Evolutionary conservation across 2,329 filamentous ascomycete species (phyloP).

Genomic region (Ophiocordyceps sinensis): DNA sequence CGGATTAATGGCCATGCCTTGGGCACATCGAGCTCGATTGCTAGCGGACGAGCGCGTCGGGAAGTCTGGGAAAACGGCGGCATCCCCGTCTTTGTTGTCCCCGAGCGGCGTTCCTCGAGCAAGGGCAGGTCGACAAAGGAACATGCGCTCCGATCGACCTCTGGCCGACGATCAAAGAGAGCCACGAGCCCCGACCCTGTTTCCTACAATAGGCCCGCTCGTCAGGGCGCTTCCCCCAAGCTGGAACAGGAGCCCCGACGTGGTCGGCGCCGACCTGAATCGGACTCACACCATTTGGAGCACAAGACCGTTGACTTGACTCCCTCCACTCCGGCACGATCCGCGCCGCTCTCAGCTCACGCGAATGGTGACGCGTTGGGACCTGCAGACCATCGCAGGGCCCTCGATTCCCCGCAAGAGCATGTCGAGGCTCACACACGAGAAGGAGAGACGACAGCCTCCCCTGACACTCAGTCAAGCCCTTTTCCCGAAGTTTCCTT

Average conservation of each 20-base stretch:
- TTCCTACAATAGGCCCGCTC: slow-evolving; percentile 18
- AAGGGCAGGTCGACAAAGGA: slow-evolving; percentile 34
- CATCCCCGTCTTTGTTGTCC: slow-evolving; percentile 49
- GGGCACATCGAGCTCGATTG: slow-evolving; percentile 33
- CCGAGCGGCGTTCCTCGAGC: slow-evolving; percentile 39
- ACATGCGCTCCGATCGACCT: slow-evolving; percentile 46
- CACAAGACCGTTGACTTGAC: slow-evolving; percentile 46
- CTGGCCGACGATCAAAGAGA: slow-evolving; percentile 38
- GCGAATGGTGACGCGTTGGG: slow-evolving; percentile 44
- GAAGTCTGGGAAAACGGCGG: slow-evolving; percentile 44
- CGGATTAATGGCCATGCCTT: slow-evolving; percentile 36
- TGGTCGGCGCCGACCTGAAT: slow-evolving; percentile 25
- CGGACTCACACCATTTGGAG: slow-evolving; percentile 34
- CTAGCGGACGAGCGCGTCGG: slow-evolving; percentile 39
- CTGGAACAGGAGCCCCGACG: slow-evolving; percentile 6
- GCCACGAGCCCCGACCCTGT: slow-evolving; percentile 38
- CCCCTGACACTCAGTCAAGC: background rate
- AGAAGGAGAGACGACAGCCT: background rate
- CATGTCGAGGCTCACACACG: slow-evolving; percentile 1
- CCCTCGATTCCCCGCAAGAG: background rate
- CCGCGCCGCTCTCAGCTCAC: slow-evolving; percentile 47
- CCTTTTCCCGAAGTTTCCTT: slow-evolving; percentile 1
- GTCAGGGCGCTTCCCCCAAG: background rate
- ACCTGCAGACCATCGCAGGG: background rate
- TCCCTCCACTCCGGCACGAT: slow-evolving; percentile 39